Base-by-base conservation (phyloP, 1,284 basidiomycete species). In the Microbotryum lychnidis-dioicae region DNA sequence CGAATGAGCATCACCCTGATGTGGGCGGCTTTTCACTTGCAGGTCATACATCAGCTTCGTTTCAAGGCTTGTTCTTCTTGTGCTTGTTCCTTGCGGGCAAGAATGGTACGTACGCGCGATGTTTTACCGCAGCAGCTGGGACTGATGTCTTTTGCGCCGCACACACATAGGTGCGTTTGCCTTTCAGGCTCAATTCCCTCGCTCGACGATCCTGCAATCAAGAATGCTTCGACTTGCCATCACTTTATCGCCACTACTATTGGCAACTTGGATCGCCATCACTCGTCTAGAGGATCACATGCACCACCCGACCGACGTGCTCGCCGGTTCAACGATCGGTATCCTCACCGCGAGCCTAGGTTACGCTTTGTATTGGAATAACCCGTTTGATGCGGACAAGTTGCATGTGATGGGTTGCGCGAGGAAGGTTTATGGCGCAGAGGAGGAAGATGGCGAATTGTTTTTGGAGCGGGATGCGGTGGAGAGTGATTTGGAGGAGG, bases 1-100 rank as follows among this genome's bases (percentile, higher is more conserved):
- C 75, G 79, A 21, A 55, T 71, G 23, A 70, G 74, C 2, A 70
- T 73, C 10, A 23, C 23, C 84, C n/a, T 50, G 77, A 16, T 79
- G 82, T 58, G 84, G 83, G 16, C 83, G 45, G 77, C 31, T 84
- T 83, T 0, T 85, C 85, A 69, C 84, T 83, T 7, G 84, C 83
- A 21, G 84, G 85, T 3, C 85, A 87, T 71, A 84, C 84, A 0
- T 84, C 84, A 1, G 80, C 80, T 2, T 82, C 82, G 2, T 85
- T 83, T 69, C 78, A 80, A 18, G 84, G 83, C 29, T 84, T 86
- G 81, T 77, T 80, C 44, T 83, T 85, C 68, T 71, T 85, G 18
- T 78, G 81, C 5, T 76, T 87, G 6, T 85, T 81, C 76, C 72
- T 86, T 9, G 83, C 83, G 10, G 82, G 83, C 18, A 80, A 83